phyloP scores from a whole-genome alignment of 2,329 filamentous ascomycete species.

The Blumeria hordei region DNA sequence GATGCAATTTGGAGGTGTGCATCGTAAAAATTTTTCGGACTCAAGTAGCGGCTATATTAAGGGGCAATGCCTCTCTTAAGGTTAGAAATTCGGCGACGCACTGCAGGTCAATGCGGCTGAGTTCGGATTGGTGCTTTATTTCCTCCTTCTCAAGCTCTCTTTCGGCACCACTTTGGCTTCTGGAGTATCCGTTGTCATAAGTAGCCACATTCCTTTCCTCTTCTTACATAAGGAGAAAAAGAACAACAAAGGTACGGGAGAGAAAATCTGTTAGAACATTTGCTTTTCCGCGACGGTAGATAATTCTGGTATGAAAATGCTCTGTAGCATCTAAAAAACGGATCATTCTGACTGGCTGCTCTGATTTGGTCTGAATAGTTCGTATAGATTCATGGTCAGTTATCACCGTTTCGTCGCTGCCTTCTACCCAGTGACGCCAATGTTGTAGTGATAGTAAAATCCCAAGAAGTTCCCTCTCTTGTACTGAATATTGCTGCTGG shows the following conservation, averaged over 20 bases:
- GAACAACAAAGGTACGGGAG: background rate
- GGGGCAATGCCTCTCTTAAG: background rate
- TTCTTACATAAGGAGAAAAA: background rate
- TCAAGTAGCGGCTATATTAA: background rate
- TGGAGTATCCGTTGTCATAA: background rate
- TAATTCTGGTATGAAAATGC: background rate
- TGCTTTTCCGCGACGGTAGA: background rate
- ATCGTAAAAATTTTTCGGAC: background rate
- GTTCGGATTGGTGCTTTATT: background rate
- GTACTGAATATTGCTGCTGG: background rate
- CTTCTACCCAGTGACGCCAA: background rate
- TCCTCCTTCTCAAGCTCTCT: background rate
- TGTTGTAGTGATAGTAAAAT: background rate
- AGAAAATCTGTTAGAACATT: background rate
- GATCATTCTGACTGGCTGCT: background rate
- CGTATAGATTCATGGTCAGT: background rate
- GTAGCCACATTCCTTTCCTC: background rate
- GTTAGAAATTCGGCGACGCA: background rate
- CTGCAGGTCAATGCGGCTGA: background rate
- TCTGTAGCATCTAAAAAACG: no score
- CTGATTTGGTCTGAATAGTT: background rate
- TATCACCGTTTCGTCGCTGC: background rate
- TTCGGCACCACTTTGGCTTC: background rate
- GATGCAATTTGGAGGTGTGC: background rate
- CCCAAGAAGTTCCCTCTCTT: background rate